Base-by-base conservation (phyloP, 1,284 basidiomycete genomes). In the Sporisorium exsertum region DNA sequence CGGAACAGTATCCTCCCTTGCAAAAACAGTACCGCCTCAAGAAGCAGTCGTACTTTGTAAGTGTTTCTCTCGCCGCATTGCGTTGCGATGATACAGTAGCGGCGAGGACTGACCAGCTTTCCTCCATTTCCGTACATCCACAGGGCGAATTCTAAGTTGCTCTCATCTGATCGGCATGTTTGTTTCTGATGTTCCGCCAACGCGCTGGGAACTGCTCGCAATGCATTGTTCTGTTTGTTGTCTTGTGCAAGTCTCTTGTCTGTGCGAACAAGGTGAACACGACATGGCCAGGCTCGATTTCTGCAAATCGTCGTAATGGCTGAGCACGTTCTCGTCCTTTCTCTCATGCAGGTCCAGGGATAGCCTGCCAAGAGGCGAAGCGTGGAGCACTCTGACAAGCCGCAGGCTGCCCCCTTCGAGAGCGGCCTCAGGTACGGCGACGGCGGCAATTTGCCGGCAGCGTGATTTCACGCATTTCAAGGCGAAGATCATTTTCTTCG, bases 41-140 rank as follows among this genome's bases (percentile, higher is more conserved):
- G 70, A 80, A 80, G 70, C 66, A 76, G 68, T 79, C 77, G 43
- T 80, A 79, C 66, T 80, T 79, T 66, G 79, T 80, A 69, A 79
- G 79, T 79, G 10, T 37, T 16, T 7, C 7, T 12, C 35, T 15
- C 24, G 16, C 18, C n/a, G n/a, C n/a, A 16, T 2, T 16, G 22
- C 33, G 24, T 22, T 58, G 56, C 9, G n/a, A 13, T 9, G 33
- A 58, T 22, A 29, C 15, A 13, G 16, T 29, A 9, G 26, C 13
- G 18, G 6, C 9, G 10, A 10, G 13, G 29, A 35, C 26, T 51
- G 35, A 50, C 37, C 40, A 13, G 16, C 35, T 49, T 18, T 37
- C 20, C 16, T 40, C 42, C 18, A 22, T 26, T 20, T 27, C 20
- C 6, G 8, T 24, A 18, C 35, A 6, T 20, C 18, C 32, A 40